Percentiles rank a stretch among this genome's conserved stretches.
Conservation (phyloP, 2,329 filamentous ascomycete species). For the Sporothrix inflata region DNA sequence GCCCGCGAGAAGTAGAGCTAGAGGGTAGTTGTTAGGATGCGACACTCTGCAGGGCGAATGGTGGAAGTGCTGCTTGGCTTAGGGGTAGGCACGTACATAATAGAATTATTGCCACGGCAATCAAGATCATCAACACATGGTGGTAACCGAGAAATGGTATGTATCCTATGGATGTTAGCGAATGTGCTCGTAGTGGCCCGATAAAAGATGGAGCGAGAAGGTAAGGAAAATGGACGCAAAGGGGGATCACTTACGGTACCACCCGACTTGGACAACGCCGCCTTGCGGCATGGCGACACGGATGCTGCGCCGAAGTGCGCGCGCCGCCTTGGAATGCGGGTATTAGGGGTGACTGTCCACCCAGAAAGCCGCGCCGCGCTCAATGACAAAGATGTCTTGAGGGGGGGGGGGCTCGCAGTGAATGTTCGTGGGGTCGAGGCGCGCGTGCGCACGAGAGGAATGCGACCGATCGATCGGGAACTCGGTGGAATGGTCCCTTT, state of each 20-base stretch:
- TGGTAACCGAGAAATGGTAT: slow-evolving; percentile 73
- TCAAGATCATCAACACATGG: slow-evolving; percentile 96
- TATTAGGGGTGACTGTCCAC: slow-evolving; percentile 24
- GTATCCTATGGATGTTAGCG: slow-evolving; percentile 51
- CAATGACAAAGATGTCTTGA: slow-evolving; percentile 2
- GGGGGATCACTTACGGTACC: slow-evolving; percentile 50
- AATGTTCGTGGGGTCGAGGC: slow-evolving; percentile 5
- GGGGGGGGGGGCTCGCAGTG: neutral
- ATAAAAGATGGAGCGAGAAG: neutral
- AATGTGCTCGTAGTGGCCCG: neutral
- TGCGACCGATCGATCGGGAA: slow-evolving; percentile 1
- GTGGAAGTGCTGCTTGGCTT: neutral
- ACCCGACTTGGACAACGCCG: slow-evolving; percentile 50
- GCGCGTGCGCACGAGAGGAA: slow-evolving; percentile 16
- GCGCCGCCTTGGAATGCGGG: slow-evolving; percentile 26
- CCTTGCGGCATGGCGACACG: slow-evolving; percentile 39
- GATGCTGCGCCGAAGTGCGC: slow-evolving; percentile 16
- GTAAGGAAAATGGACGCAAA: neutral
- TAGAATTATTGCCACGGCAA: slow-evolving; percentile 90
- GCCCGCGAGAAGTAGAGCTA: slow-evolving; percentile 88
- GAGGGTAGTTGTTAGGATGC: slow-evolving; percentile 19
- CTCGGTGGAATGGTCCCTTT: slow-evolving; percentile 15
- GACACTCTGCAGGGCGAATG: too few relatives aligned
- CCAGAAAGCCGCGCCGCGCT: slow-evolving; percentile 11
- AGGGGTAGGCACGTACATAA: slow-evolving; percentile 69